Conservation (phyloP, 169 alveolate species). For the Blepharisma undulans region DNA sequence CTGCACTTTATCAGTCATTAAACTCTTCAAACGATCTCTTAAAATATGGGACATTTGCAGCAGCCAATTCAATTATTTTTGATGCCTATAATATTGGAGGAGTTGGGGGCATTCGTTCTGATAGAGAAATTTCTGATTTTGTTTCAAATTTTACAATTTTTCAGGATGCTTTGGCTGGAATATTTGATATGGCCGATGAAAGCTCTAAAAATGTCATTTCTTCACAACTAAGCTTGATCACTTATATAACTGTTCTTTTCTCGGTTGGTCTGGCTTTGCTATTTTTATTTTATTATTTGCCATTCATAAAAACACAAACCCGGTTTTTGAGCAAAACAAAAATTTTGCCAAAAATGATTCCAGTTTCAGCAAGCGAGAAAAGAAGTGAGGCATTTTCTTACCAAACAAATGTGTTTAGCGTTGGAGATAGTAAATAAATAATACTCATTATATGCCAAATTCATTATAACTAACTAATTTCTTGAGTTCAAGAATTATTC, state of each 20-base stretch:
- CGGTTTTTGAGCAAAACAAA: not conserved
- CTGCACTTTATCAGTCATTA: not conserved
- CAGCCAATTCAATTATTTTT: not conserved
- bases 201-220: not conserved
- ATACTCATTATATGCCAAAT: too few species aligned
- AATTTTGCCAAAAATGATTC: not conserved
- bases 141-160: not conserved
- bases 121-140: not conserved
- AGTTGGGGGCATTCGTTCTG: not conserved
- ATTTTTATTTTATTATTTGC: not conserved
- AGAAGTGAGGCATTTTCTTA: not conserved
- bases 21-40: not conserved
- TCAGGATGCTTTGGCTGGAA: not conserved
- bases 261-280: not conserved
- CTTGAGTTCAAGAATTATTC: too few species aligned
- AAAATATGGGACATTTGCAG: not conserved
- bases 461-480: too few species aligned
- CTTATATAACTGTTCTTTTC: not conserved
- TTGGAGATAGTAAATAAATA: not conserved
- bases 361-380: not conserved
- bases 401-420: not conserved
- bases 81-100: not conserved
- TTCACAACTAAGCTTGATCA: not conserved
- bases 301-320: not conserved
- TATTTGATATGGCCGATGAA: not conserved